phyloP scores from a whole-genome alignment of 2,329 filamentous ascomycete species.

The Pseudohalonectria lignicola region DNA sequence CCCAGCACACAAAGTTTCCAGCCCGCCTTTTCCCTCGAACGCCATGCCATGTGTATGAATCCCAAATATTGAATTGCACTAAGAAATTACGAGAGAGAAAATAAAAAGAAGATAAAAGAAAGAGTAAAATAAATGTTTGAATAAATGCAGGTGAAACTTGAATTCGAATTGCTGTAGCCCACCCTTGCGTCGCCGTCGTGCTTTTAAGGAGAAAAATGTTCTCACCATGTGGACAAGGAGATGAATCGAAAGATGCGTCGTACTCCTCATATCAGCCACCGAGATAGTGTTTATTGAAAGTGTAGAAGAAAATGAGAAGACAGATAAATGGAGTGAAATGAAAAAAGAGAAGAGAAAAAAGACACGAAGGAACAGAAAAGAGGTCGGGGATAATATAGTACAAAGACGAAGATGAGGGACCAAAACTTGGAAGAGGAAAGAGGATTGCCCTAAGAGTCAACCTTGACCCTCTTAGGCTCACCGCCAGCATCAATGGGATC shows the following conservation, averaged over 20 bases:
- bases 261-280: too few species aligned
- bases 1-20: too few species aligned
- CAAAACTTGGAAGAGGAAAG: too few species aligned
- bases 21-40: too few species aligned
- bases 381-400: too few species aligned
- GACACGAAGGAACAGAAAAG: neutral
- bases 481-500: slow-evolving; percentile 13
- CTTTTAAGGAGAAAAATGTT: neutral
- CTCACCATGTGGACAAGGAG: neutral
- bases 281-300: too few species aligned
- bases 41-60: too few species aligned
- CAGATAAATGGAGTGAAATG: neutral
- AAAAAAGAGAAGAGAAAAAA: too few species aligned
- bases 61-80: neutral
- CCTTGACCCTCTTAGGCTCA: slow-evolving; percentile 43
- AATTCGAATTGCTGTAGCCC: neutral
- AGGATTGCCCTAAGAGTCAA: slow-evolving; percentile 33
- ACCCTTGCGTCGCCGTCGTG: neutral
- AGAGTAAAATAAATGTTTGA: neutral
- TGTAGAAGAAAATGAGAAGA: neutral
- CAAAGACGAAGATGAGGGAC: too few species aligned
- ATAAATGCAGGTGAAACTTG: neutral
- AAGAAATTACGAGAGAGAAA: neutral
- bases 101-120: neutral
- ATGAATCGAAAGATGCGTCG: neutral